Base-by-base conservation (phyloP, 2,329 filamentous ascomycete species). In the Magnaporthiopsis rhizophila region DNA sequence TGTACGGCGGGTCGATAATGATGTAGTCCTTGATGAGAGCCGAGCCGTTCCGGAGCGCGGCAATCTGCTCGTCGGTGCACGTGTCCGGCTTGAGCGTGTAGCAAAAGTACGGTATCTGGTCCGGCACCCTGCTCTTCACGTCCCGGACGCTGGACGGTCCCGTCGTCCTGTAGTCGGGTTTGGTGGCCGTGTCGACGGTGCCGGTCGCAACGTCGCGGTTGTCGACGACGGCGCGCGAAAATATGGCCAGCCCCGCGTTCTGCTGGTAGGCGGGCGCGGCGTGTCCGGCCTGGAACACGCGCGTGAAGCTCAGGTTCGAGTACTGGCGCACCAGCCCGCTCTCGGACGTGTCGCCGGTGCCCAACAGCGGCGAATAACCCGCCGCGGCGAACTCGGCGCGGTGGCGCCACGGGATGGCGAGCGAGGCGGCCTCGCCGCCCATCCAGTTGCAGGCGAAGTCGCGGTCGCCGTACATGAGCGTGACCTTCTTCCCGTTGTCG, bases 251-350 rank as follows among this genome's bases (percentile, higher is more conserved):
- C 2, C 83, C 77, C 3, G 85, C 85, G 70, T 83, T 77, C 15
- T 86, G 86, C 74, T 88, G 86, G 70, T 85, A 86, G 63, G 80
- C 83, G 0, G 85, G 80, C 0, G 87, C 82, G 62, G 85, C 81
- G 69, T 90, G 87, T 1, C 88, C 87, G 21, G 86, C 81, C 69
- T 89, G 83, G 72, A 87, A 89, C 61, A 90, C 80, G 9, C 87
- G 81, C 64, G 84, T 85, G 72, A 90, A 90, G 21, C 83, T 86
- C 64, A 90, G 81, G 69, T 93, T 93, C 13, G 89, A 90, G 69
- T 86, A 90, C 73, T 95, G 90, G 4, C 90, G 84, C 0, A 91
- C 90, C 64, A 85, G 83, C 26, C 91, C 91, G 62, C 85, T 90
- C 71, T 87, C 84, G 74, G 89, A 89, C 8, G 82, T 80, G 32